Base-by-base conservation (phyloP, 768 basidiomycete species). In the Tricholoma bakamatsutake region DNA sequence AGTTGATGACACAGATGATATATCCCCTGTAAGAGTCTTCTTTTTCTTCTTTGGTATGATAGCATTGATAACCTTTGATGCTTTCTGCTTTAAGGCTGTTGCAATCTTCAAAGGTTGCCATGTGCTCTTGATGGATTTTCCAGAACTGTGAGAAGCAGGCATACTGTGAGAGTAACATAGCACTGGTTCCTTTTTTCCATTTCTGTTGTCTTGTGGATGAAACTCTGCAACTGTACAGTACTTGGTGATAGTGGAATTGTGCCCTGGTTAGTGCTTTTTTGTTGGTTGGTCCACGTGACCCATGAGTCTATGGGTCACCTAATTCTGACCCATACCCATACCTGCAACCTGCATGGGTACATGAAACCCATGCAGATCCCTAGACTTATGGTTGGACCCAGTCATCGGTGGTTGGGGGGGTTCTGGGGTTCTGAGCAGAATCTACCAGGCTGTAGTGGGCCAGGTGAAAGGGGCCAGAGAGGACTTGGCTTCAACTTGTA, bases 1-100 rank as follows among this genome's bases (percentile, higher is more conserved):
- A 21, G 42, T 43, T 24, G 1, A 43, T 0, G 13, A 50, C 27
- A 35, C 10, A 9, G 48, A 50, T 30, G 1, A 11, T 50, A 27
- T 50, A 50, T 50, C 28, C 8, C 42, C 42, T 6, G 42, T 43
- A 11, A 43, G 42, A 43, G 42, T 43, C 48, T 50, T 50, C 48
- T 50, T 50, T 50, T 49, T 49, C 48, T 50, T 50, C 48, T 50
- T 50, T 30, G 15, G 48, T 50, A 50, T 13, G 13, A n/a, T 35
- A 11, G 48, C 12, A 13, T 24, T 31, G 28, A 50, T 50, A 50
- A 50, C 28, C 11, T 50, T 50, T 31, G 48, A 50, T 50, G 48
- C 28, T 50, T 50, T 50, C 48, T 13, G 10, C 48, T 50, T 50
- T 50, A 50, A 30, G 48, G 27, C 48, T 31, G 48, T 50, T 27